Percentiles rank a stretch among this genome's conserved stretches.
Evolutionary conservation across 805 yeast species (phyloP).

Genomic region (Myxozyma melibiosi): DNA sequence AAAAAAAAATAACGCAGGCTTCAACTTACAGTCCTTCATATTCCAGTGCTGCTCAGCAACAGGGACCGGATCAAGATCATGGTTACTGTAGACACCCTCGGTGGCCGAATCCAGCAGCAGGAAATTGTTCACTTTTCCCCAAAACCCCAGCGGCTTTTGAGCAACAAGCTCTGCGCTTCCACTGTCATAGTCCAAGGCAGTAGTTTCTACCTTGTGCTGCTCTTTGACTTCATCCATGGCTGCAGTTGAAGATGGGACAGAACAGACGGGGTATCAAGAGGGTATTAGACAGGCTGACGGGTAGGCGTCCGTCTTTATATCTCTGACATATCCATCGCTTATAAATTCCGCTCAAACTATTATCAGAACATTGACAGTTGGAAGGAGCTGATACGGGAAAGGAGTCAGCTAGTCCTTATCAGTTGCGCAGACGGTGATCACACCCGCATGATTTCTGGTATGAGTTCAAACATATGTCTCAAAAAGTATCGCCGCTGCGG

Average conservation of each 20-base stretch:
- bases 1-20: neutral
- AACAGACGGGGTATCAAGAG: neutral
- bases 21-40: conserved; percentile 21
- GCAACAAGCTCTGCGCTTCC: neutral
- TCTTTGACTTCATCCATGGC: conserved; percentile 6
- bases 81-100: conserved; percentile 25
- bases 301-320: too few species aligned
- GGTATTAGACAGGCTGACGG: too few species aligned
- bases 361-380: too few species aligned
- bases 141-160: conserved; percentile 11
- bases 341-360: too few species aligned
- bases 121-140: conserved; percentile 23
- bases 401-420: too few species aligned
- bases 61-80: conserved; percentile 13
- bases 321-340: too few species aligned
- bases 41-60: conserved; percentile 27
- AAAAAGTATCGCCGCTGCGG: too few species aligned
- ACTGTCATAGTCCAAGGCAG: conserved; percentile 1
- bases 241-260: neutral
- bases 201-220: neutral
- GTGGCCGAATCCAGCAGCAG: conserved; percentile 26
- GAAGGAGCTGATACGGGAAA: too few species aligned
- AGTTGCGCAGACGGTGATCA: too few species aligned
- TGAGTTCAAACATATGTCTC: too few species aligned
- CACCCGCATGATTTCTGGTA: too few species aligned